Conservation (phyloP, 176 grass and related monocot genomes). For the Carex kokanica region DNA sequence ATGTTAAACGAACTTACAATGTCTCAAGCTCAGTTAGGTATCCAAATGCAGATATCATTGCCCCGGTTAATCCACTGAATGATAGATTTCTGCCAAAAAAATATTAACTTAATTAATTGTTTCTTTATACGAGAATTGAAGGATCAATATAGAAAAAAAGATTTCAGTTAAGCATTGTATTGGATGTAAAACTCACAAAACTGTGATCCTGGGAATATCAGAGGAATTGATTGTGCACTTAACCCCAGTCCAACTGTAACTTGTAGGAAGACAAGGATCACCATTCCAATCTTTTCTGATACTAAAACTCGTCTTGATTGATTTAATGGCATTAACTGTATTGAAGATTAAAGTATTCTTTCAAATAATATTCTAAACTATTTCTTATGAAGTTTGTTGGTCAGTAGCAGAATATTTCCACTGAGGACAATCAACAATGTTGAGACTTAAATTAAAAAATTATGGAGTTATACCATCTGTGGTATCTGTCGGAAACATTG, state of each 20-base stretch:
- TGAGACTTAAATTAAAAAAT: too few relatives aligned
- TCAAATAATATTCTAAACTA: too few relatives aligned
- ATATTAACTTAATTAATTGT: too few relatives aligned
- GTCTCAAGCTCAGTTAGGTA: background rate
- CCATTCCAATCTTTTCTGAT: conserved; percentile 17
- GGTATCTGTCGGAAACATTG: too few relatives aligned
- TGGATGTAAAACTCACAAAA: conserved; percentile 2
- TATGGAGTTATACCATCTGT: too few relatives aligned
- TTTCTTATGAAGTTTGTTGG: too few relatives aligned
- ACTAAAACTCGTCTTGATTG: conserved; percentile 3
- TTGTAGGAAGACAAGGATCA: conserved; percentile 17
- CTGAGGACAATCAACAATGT: too few relatives aligned
- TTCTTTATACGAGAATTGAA: too few relatives aligned
- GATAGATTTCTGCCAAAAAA: conserved; percentile 26
- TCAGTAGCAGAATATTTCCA: too few relatives aligned
- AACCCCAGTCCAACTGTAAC: background rate
- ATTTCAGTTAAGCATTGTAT: background rate
- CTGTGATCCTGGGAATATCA: background rate
- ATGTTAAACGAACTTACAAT: conserved; percentile 8
- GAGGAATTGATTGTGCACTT: background rate
- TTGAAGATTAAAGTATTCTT: background rate
- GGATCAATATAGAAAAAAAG: background rate
- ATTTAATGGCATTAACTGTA: conserved; percentile 29
- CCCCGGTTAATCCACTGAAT: conserved; percentile 27
- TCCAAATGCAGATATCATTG: conserved; percentile 21